Conservation (phyloP, 192 early-diverging fungal genomes). For the Mortierella alpina region DNA sequence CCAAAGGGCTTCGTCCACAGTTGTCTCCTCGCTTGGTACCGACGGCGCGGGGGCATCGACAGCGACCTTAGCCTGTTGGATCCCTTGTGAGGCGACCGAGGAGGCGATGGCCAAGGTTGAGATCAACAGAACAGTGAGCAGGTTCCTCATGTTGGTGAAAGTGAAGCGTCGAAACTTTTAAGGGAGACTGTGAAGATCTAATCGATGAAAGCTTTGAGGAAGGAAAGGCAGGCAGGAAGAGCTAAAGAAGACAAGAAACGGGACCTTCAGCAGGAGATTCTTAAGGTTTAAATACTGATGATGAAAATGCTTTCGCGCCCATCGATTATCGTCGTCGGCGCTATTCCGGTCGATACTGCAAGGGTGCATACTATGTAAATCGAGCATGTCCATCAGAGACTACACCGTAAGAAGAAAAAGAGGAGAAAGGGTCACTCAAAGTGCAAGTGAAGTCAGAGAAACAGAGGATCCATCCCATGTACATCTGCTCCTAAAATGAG, state of each 20-base stretch:
- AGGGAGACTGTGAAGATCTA: not conserved
- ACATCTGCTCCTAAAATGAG: too few relatives aligned
- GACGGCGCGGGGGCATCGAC: not conserved
- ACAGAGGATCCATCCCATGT: too few relatives aligned
- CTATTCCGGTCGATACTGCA: not conserved
- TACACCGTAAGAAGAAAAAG: too few relatives aligned
- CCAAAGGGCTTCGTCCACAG: not conserved
- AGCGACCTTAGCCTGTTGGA: not conserved
- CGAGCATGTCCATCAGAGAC: too few relatives aligned
- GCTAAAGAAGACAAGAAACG: not conserved
- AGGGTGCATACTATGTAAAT: too few relatives aligned
- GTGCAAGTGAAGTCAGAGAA: too few relatives aligned
- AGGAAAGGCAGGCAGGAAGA: not conserved
- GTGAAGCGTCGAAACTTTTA: not conserved
- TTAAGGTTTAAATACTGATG: not conserved
- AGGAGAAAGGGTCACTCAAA: too few relatives aligned
- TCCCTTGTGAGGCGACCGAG: not conserved
- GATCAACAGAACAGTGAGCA: constrained; percentile 7
- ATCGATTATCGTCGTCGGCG: not conserved
- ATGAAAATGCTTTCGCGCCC: constrained; percentile 4
- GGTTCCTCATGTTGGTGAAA: constrained; percentile 1
- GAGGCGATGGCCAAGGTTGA: constrained; percentile 2
- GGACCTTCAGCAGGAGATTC: not conserved
- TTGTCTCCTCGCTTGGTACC: not conserved
- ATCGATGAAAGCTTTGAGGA: not conserved